These are phyloP conservation scores for Chytriomyces hyalinus DNA, from an alignment of 192 early-diverging fungal species.

Conservation along the genomic window DNA sequence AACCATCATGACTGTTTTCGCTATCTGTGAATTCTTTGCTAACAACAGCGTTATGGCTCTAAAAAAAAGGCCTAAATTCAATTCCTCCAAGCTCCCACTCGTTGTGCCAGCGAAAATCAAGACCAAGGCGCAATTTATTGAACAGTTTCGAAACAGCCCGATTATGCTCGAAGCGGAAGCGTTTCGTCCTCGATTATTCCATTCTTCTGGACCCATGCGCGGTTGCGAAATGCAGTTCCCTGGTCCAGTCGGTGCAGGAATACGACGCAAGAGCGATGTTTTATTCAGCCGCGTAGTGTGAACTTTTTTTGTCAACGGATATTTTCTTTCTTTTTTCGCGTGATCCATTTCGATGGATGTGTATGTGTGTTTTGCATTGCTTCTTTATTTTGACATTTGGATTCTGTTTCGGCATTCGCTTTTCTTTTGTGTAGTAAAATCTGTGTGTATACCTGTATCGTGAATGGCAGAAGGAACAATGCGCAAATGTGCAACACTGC, in stretches of 20 bases:
- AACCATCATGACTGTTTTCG: too few species aligned
- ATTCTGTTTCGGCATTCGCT: too few species aligned
- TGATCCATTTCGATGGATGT: too few species aligned
- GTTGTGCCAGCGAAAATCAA: constrained; percentile 85
- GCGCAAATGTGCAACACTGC: too few species aligned
- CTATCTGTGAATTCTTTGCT: neutral
- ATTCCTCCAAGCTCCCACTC: constrained; percentile 76
- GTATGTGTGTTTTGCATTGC: too few species aligned
- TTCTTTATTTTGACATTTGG: too few species aligned
- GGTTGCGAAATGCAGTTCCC: constrained; percentile 74
- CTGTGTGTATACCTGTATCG: too few species aligned
- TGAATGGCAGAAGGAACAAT: too few species aligned
- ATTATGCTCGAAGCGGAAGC: constrained; percentile 79
- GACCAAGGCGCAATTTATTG: constrained; percentile 70
- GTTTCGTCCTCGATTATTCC: constrained; percentile 81
- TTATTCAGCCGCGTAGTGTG: constrained; percentile 41
- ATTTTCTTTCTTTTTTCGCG: too few species aligned
- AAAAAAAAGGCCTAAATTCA: constrained; percentile 65
- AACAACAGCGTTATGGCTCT: neutral
- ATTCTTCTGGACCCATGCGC: constrained; percentile 57
- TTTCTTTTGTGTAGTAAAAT: too few species aligned
- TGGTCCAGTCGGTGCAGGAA: constrained; percentile 31
- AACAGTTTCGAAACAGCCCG: constrained; percentile 82
- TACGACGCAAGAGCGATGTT: constrained; percentile 44
- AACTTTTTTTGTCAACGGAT: too few species aligned